Evolutionary conservation across 495 filamentous ascomycete genomes (phyloP).

Genomic region (Xylaria grammica): DNA sequence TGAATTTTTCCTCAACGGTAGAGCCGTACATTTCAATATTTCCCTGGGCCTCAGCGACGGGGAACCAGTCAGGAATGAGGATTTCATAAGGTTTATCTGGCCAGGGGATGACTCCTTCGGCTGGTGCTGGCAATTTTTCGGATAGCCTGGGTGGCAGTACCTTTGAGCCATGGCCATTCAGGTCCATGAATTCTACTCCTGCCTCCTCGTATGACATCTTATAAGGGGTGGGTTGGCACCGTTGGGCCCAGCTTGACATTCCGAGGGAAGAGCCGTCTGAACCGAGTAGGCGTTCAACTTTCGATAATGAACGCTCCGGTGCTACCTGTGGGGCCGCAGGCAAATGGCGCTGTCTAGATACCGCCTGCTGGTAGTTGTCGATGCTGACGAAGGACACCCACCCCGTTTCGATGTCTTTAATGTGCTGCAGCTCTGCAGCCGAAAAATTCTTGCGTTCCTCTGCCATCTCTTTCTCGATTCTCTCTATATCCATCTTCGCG

Average conservation of each 20-base stretch:
- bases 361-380: conserved; percentile 16
- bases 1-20: conserved; percentile 9
- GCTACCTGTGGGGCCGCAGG: neutral
- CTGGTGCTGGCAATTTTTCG: neutral
- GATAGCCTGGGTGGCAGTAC: neutral
- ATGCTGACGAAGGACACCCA: conserved; percentile 24
- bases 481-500: neutral
- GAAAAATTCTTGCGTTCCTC: conserved; percentile 2
- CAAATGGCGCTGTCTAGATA: conserved; percentile 15
- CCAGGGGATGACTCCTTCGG: neutral
- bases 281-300: conserved; percentile 21
- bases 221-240: neutral
- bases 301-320: conserved; percentile 15
- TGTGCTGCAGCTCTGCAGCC: conserved; percentile 10
- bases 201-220: neutral
- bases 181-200: neutral
- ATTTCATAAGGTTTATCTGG: neutral
- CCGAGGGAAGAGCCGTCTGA: conserved; percentile 14
- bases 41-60: conserved; percentile 22
- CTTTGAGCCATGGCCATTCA: neutral
- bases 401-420: conserved; percentile 24
- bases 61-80: conserved; percentile 42
- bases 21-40: conserved; percentile 19
- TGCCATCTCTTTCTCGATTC: conserved; percentile 8
- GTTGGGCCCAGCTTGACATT: neutral